These are phyloP conservation scores for Porpolomopsis calyptriformis DNA, from an alignment of 768 basidiomycete species.

Conservation along the genomic window DNA sequence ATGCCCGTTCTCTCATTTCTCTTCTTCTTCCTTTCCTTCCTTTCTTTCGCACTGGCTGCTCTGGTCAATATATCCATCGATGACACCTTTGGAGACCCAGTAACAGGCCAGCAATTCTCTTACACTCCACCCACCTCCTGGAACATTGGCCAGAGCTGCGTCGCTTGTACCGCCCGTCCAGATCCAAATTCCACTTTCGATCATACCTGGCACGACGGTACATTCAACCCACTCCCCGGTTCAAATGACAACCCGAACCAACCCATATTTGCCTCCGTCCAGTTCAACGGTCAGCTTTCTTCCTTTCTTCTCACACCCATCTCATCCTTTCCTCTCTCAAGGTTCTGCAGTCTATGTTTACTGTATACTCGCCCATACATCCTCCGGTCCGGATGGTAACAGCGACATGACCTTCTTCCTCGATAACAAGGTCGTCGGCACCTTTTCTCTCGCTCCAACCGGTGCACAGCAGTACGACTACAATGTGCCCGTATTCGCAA, in stretches of 20 bases:
- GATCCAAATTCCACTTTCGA: conserved; percentile 11
- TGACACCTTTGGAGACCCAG: conserved; percentile 24
- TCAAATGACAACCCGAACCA: conserved; percentile 9
- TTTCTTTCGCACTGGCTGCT: neutral
- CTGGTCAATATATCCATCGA: conserved; percentile 33
- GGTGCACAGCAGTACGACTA: conserved; percentile 20
- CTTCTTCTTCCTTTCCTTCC: neutral
- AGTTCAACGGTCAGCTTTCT: conserved; percentile 32
- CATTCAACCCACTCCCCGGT: conserved; percentile 9
- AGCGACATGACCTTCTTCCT: conserved; percentile 29
- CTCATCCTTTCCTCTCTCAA: conserved; percentile 23
- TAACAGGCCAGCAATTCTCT: conserved; percentile 19
- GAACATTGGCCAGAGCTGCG: conserved; percentile 19
- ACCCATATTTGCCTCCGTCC: conserved; percentile 18
- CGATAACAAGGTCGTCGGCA: conserved; percentile 23
- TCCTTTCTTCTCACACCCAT: conserved; percentile 18
- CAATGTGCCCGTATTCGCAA: conserved; percentile 26
- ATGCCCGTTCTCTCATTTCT: too few relatives aligned
- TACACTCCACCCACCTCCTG: conserved; percentile 26
- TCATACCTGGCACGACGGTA: conserved; percentile 3
- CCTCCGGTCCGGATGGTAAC: neutral
- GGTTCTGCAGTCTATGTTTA: neutral
- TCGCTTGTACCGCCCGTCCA: conserved; percentile 17
- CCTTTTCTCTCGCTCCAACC: conserved; percentile 15
- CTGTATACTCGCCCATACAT: conserved; percentile 9